phyloP scores from a whole-genome alignment of 73 alveolate species.

The Stentor roeselii region DNA sequence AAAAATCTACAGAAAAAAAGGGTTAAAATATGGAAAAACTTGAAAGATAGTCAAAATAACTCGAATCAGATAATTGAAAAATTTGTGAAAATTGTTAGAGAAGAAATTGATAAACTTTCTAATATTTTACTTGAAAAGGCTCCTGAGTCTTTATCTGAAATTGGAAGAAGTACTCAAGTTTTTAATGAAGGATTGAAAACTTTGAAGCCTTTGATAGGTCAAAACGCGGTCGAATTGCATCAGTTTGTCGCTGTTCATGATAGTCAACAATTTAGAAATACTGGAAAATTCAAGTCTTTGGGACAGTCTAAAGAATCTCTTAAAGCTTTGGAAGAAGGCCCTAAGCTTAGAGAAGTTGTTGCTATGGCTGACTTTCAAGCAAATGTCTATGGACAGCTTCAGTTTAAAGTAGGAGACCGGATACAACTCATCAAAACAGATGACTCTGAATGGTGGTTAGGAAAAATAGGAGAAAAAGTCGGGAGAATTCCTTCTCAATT shows the following conservation, averaged over 20 bases:
- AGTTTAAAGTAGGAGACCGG: slow-evolving; percentile 15
- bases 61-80: background rate
- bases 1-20: background rate
- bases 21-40: too few species aligned
- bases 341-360: background rate
- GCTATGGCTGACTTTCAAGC: slow-evolving; percentile 2
- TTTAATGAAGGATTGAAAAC: background rate
- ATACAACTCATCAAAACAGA: background rate
- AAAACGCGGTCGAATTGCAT: background rate
- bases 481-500: background rate
- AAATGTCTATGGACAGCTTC: background rate
- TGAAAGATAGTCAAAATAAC: background rate
- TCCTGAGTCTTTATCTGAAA: background rate
- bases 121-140: background rate
- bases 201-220: background rate
- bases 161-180: background rate
- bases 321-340: background rate
- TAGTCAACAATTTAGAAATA: too few species aligned
- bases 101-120: background rate
- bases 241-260: background rate
- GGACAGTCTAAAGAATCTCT: background rate
- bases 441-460: slow-evolving; percentile 19
- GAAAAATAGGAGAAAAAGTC: slow-evolving; percentile 10
- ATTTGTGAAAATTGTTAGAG: background rate
- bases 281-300: background rate